Evolutionary conservation across 768 basidiomycete species (phyloP), one percentile per base, ranked within the genome.

Genomic region (Imleria badia): DNA sequence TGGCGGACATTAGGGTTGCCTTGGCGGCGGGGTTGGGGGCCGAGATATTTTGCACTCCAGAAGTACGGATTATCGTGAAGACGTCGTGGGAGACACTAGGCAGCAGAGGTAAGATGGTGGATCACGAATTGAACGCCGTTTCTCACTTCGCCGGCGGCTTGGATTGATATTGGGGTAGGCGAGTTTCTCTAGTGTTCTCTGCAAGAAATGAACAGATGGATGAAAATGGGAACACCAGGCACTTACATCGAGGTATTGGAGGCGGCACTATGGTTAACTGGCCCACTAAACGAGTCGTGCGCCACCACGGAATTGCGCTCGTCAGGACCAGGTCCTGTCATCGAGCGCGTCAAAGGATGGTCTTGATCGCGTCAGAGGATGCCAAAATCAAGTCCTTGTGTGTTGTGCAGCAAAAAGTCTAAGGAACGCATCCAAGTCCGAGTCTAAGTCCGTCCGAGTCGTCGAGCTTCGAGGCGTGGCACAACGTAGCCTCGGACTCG

Each of bases 231-330:
- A 11, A 40, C 20, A 22, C n/a, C 40, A 47, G n/a, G 17, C 6
- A 55, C 68, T 59, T 53, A 64, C 70, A 15, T 10, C 5, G 59
- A 49, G 35, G 46, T 19, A 45, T 43, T 52, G 14, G 72, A 71
- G 39, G 69, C 71, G 41, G 72, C 71, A 60, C 69, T 72, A 45
- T 55, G 43, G 60, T 66, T 68, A 48, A 46, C 41, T 51, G 65
- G 58, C 5, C 34, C 50, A 35, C 54, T 12, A 19, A 36, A n/a
- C 3, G 56, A 45, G 14, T 55, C 63, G 42, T 61, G 57, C 13
- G 54, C 46, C 50, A 53, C 38, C 44, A 12, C 13, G 41, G 59
- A 20, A 14, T 58, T 59, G 47, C 29, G 43, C 51, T 59, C 56
- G 48, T 58, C 48, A 45, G 57, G 50, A 46, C 41, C 47, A 17